These are phyloP conservation scores for Trichocladium uniseriatum DNA, from an alignment of 495 filamentous ascomycete genomes.

Conservation along the genomic window DNA sequence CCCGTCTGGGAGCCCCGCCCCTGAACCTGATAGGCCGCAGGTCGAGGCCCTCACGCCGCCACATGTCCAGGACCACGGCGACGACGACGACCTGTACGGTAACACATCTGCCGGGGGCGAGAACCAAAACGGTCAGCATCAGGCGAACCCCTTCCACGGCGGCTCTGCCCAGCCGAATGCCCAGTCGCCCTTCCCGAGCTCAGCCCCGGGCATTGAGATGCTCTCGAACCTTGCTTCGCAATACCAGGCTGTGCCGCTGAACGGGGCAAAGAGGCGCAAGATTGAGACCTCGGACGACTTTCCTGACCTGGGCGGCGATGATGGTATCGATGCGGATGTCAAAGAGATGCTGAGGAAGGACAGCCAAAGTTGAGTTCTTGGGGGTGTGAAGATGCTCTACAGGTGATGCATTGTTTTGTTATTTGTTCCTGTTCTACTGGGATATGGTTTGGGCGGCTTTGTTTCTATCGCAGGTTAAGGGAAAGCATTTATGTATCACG, in stretches of 20 bases:
- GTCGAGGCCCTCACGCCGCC: slow-evolving; percentile 81
- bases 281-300: slow-evolving; percentile 56
- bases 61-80: slow-evolving; percentile 24
- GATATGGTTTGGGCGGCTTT: no score
- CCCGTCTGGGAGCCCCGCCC: slow-evolving; percentile 26
- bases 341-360: slow-evolving; percentile 64
- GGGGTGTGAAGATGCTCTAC: no score
- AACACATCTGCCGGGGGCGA: not conserved
- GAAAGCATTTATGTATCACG: no score
- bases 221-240: slow-evolving; percentile 43
- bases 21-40: slow-evolving; percentile 57
- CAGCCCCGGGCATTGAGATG: slow-evolving; percentile 41
- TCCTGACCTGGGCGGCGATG: slow-evolving; percentile 57
- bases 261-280: slow-evolving; percentile 60
- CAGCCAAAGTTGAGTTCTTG: slow-evolving; percentile 11
- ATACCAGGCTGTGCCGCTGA: slow-evolving; percentile 37
- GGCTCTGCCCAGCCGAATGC: slow-evolving; percentile 2
- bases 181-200: slow-evolving; percentile 27
- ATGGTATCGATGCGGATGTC: slow-evolving; percentile 73
- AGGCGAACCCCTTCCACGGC: slow-evolving; percentile 22
- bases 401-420: no score
- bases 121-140: slow-evolving; percentile 19
- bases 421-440: no score
- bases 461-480: no score
- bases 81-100: slow-evolving; percentile 16